Conservation (phyloP, 768 basidiomycete genomes). For the Leccinellum rugosiceps region DNA sequence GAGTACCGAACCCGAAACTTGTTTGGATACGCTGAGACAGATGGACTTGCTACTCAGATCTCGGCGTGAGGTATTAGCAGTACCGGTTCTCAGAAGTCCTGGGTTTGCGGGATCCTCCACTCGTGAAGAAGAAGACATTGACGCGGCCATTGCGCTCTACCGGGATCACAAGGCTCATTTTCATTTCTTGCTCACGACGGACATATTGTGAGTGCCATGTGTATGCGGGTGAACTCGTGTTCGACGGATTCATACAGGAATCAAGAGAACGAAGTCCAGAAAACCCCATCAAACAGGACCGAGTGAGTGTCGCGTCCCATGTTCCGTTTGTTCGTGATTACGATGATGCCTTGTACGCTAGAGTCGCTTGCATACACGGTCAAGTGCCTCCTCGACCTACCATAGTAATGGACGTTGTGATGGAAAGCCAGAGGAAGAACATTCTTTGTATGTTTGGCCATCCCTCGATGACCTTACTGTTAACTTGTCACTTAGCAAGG, state of each 20-base stretch:
- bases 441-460: conserved; percentile 1
- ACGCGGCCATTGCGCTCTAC: not conserved
- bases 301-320: not conserved
- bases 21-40: conserved; percentile 1
- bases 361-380: not conserved
- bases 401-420: not conserved
- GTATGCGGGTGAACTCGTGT: not conserved
- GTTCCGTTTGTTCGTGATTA: too few species aligned
- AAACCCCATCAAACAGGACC: not conserved
- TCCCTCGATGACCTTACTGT: not conserved
- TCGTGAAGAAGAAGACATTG: not conserved
- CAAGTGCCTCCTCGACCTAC: not conserved
- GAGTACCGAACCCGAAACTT: not conserved
- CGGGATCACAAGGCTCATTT: conserved; percentile 2
- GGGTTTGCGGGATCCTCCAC: not conserved
- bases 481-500: not conserved
- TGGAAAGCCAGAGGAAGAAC: not conserved
- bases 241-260: not conserved
- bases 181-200: conserved; percentile 8
- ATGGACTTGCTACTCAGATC: not conserved
- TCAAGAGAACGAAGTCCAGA: not conserved
- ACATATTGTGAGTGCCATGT: conserved; percentile 6
- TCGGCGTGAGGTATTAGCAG: not conserved
- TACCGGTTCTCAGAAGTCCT: not conserved
- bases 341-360: not conserved